These are phyloP conservation scores for Anthostomella pinea DNA, from an alignment of 2,329 filamentous ascomycete genomes.

Conservation along the genomic window DNA sequence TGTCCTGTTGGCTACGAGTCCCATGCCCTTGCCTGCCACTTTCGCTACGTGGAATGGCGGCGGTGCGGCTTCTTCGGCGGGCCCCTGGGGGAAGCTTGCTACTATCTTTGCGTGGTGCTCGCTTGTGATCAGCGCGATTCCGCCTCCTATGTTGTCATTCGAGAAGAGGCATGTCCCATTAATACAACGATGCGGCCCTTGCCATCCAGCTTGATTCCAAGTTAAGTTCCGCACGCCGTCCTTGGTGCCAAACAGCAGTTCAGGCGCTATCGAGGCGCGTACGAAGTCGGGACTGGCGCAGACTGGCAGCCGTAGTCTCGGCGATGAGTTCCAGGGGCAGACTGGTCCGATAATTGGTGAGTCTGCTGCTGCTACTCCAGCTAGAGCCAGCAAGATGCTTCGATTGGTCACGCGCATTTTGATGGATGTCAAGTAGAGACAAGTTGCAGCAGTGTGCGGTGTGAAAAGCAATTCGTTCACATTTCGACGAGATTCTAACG, in stretches of 20 bases:
- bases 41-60: conserved; percentile 28
- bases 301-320: conserved; percentile 6
- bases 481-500: no score
- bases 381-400: conserved; percentile 2
- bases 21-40: conserved; percentile 35
- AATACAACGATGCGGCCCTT: conserved; percentile 23
- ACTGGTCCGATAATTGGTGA: not conserved
- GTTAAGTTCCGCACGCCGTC: not conserved
- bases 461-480: no score
- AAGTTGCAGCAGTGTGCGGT: not conserved
- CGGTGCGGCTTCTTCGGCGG: conserved; percentile 8
- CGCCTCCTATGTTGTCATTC: conserved; percentile 19
- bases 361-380: conserved; percentile 1
- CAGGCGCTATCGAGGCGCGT: not conserved
- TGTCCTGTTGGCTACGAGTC: conserved; percentile 34
- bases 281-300: conserved; percentile 14
- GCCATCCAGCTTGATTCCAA: conserved; percentile 11
- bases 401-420: conserved; percentile 1
- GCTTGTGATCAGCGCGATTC: conserved; percentile 24
- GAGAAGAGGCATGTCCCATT: conserved; percentile 27
- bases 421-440: not conserved
- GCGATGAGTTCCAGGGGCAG: conserved; percentile 19
- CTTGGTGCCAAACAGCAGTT: conserved; percentile 1
- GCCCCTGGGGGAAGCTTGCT: conserved; percentile 9
- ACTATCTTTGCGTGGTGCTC: conserved; percentile 20